Conservation (phyloP, 768 basidiomycete species). For the Phallus indusiatus region DNA sequence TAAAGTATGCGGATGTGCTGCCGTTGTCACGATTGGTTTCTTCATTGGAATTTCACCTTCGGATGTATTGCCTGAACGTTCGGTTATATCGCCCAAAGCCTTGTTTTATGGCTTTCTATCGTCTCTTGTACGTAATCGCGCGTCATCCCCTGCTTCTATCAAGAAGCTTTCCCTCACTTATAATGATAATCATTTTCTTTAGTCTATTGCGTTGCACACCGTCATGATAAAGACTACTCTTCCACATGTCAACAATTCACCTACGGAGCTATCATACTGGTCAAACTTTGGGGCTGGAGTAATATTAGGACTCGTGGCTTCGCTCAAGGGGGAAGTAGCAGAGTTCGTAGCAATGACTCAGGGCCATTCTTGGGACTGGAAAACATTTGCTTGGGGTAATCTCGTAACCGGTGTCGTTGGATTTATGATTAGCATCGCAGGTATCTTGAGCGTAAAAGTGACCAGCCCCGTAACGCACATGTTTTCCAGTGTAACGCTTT, state of each 20-base stretch:
- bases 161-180: neutral
- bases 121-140: conserved; percentile 20
- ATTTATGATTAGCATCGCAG: conserved; percentile 35
- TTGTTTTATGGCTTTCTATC: conserved; percentile 31
- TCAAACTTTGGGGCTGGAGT: conserved; percentile 27
- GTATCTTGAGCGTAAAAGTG: conserved; percentile 36
- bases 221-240: conserved; percentile 34
- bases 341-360: conserved; percentile 8
- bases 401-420: conserved; percentile 29
- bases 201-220: conserved; percentile 38
- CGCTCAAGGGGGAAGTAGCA: conserved; percentile 27
- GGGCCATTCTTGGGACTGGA: conserved; percentile 16
- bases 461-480: conserved; percentile 39
- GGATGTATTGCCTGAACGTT: conserved; percentile 16
- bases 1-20: conserved; percentile 14
- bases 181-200: neutral
- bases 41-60: conserved; percentile 23
- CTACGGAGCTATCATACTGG: conserved; percentile 33
- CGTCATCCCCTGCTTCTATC: neutral
- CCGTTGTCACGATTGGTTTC: conserved; percentile 34
- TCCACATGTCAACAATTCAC: conserved; percentile 25
- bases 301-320: conserved; percentile 27
- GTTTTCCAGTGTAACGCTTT: conserved; percentile 28
- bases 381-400: conserved; percentile 14
- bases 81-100: conserved; percentile 18